Percentiles rank a stretch among this genome's conserved stretches.
Conservation (phyloP, 306 rosid genomes). For the Chamaecrista fasciculata region DNA sequence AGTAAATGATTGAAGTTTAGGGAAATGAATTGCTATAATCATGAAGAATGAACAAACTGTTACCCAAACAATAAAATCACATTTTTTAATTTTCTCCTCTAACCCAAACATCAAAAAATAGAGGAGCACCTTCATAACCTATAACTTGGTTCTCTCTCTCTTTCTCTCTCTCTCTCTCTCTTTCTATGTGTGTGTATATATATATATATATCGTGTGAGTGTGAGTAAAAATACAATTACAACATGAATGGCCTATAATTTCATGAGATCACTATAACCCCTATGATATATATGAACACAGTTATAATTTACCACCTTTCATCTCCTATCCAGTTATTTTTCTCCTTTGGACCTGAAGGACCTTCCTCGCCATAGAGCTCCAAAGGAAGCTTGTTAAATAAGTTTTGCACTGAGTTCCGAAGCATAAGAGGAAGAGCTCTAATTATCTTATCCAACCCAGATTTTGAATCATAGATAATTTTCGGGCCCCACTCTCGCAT, state of each 20-base stretch:
- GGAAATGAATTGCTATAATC: no score
- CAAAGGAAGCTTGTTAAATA: slow-evolving; percentile 38
- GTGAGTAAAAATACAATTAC: slow-evolving; percentile 11
- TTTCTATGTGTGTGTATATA: not conserved
- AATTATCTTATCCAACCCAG: slow-evolving; percentile 41
- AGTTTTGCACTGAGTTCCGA: slow-evolving; percentile 21
- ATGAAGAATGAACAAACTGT: slow-evolving; percentile 23
- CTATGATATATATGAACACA: slow-evolving; percentile 1
- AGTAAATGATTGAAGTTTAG: no score
- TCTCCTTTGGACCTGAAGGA: slow-evolving; percentile 51
- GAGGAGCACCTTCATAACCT: slow-evolving; percentile 2
- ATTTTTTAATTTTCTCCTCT: not conserved
- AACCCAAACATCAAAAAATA: not conserved
- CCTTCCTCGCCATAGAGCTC: slow-evolving; percentile 49
- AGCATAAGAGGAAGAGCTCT: slow-evolving; percentile 34
- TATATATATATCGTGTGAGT: no score
- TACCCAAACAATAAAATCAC: slow-evolving; percentile 17
- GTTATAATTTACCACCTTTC: slow-evolving; percentile 42
- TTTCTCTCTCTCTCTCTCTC: not conserved
- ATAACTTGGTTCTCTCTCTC: not conserved
- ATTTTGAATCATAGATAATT: slow-evolving; percentile 42
- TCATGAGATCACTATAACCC: slow-evolving; percentile 9
- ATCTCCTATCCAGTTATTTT: slow-evolving; percentile 48
- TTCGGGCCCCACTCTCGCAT: slow-evolving; percentile 49
- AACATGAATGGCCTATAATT: slow-evolving; percentile 7